Base-by-base conservation (phyloP, 192 early-diverging fungal species). In the Coemansia sp. region DNA sequence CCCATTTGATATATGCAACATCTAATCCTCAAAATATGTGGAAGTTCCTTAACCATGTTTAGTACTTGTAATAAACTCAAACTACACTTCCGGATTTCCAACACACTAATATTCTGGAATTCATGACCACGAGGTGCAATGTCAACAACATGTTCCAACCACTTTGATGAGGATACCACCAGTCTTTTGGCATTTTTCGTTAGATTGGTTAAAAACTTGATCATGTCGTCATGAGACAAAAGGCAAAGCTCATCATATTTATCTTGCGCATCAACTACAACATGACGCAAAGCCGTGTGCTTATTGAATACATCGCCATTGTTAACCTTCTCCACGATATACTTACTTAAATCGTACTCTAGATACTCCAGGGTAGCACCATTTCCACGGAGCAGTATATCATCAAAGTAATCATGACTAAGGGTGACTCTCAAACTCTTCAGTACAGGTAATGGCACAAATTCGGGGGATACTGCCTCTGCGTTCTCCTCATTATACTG, bases 371-470 rank as follows among this genome's bases (percentile, higher is more conserved):
- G n/a, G 16, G 63, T 65, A 6, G 36, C 33, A 37, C 35, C 29
- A 17, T 65, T 65, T 0, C 63, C 63, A n/a, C 63, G 48, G 17
- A 65, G 54, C 34, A 65, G 17, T 8, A 53, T 14, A 53, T 65
- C 63, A 65, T 65, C 48, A 11, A 29, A 31, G 16, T 53, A 65
- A 39, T 46, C 48, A 35, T 65, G 39, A n/a, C 14, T 24, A 21
- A 27, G 13, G 5, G 27, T 34, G 3, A 45, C 16, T 31, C 35
- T 17, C 11, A 65, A 17, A 3, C 45, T 33, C 10, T 14, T n/a
- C 34, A 65, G 36, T 6, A n/a, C 17, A 21, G 63, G 63, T 40
- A 65, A 41, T 4, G 36, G 48, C 5, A 53, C 48, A 53, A n/a
- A 17, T 1, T 41, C 19, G 31, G n/a, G 3, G 2, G 7, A 9